These are phyloP conservation scores for Sphagnum magellanicum DNA, from an alignment of 228 moss, liverwort and hornwort genomes.

Conservation along the genomic window DNA sequence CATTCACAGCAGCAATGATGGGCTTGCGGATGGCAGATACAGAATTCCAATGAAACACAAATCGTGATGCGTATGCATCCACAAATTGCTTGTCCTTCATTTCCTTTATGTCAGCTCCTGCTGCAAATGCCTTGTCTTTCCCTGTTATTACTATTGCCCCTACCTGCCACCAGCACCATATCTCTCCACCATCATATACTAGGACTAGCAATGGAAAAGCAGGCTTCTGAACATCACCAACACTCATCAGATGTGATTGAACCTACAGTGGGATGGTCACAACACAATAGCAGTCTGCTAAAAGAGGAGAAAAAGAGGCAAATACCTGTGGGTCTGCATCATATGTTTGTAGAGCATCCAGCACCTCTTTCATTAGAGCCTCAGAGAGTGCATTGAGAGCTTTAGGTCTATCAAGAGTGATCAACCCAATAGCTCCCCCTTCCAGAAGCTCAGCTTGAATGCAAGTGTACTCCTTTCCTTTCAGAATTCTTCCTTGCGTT, in stretches of 20 bases:
- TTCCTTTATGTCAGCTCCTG: constrained; percentile 93
- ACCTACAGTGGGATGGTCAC: too few relatives aligned
- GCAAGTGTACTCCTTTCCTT: constrained; percentile 38
- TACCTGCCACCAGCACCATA: constrained; percentile 30
- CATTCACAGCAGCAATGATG: constrained; percentile 80
- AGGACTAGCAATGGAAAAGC: background rate
- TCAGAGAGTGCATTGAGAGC: constrained; percentile 80
- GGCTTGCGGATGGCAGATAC: constrained; percentile 58
- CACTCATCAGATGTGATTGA: too few relatives aligned
- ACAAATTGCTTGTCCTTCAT: constrained; percentile 72
- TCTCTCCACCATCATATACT: background rate
- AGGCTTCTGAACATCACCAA: background rate
- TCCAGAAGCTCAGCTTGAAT: constrained; percentile 58
- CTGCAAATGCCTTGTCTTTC: constrained; percentile 82
- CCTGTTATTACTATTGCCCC: constrained; percentile 89
- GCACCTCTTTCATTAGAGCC: constrained; percentile 71
- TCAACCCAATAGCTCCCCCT: constrained; percentile 61
- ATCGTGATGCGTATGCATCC: constrained; percentile 52
- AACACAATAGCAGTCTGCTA: too few relatives aligned
- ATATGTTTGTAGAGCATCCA: constrained; percentile 69
- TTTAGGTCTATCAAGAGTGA: constrained; percentile 67
- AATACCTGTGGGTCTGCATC: constrained; percentile 30
- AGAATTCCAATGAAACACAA: constrained; percentile 64
- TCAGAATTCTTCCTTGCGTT: constrained; percentile 12
- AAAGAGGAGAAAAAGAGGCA: too few relatives aligned